These are phyloP conservation scores for Hsuehochloa calcarea DNA, from an alignment of 176 grass and related monocot species.

Conservation along the genomic window DNA sequence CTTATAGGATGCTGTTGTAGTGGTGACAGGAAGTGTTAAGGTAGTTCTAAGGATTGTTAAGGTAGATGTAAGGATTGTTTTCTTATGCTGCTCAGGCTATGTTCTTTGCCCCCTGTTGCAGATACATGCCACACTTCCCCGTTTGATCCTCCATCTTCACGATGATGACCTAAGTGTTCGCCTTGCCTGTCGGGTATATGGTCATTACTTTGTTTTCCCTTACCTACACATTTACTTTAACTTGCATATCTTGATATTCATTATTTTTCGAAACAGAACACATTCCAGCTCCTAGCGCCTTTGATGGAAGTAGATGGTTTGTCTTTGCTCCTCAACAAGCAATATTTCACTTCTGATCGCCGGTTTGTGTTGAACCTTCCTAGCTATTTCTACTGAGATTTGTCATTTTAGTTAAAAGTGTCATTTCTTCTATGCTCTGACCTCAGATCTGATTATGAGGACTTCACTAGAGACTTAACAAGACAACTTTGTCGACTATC, in stretches of 20 bases:
- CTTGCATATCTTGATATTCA: constrained; percentile 13
- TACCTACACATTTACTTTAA: constrained; percentile 6
- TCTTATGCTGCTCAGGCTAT: constrained; percentile 7
- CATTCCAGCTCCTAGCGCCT: constrained; percentile 71
- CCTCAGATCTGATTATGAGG: constrained; percentile 77
- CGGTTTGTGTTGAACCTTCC: constrained; percentile 59
- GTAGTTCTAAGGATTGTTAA: constrained; percentile 22
- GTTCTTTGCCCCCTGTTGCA: constrained; percentile 6
- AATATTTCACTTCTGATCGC: constrained; percentile 85
- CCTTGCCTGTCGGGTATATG: constrained; percentile 68
- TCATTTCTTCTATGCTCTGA: constrained; percentile 20
- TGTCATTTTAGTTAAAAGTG: constrained; percentile 7
- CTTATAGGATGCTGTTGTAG: constrained; percentile 8
- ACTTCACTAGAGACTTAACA: constrained; percentile 91
- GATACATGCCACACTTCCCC: constrained; percentile 65
- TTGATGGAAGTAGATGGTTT: constrained; percentile 81
- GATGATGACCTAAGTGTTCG: constrained; percentile 62
- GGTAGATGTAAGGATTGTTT: constrained; percentile 18
- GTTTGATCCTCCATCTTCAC: constrained; percentile 64
- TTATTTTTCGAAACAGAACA: constrained; percentile 57
- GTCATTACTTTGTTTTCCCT: background rate
- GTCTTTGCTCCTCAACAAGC: constrained; percentile 65
- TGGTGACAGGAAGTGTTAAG: constrained; percentile 16
- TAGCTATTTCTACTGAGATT: constrained; percentile 30
- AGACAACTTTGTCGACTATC: constrained; percentile 74